Percentiles rank a stretch among this genome's conserved stretches.
Conservation (phyloP, 352 stramenopile genomes). For the Phytophthora hybrid region DNA sequence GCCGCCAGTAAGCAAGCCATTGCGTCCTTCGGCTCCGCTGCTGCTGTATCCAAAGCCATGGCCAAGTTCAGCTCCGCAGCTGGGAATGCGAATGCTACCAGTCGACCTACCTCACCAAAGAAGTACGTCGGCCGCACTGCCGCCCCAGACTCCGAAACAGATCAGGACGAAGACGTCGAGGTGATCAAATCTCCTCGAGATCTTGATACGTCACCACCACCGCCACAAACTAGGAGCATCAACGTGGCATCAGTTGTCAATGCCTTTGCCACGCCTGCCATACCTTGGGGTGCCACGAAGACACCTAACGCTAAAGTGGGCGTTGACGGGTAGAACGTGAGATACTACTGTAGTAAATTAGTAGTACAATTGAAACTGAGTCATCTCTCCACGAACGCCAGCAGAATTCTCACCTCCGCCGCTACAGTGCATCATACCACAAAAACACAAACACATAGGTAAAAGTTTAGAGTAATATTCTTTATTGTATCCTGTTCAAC, state of each 20-base stretch:
- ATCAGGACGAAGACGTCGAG: constrained; percentile 46
- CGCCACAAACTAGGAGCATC: constrained; percentile 1
- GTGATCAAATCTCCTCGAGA: constrained; percentile 55
- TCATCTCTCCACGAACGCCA: too few species aligned
- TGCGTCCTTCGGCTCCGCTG: constrained; percentile 33
- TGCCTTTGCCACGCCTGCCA: constrained; percentile 22
- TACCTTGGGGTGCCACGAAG: constrained; percentile 30
- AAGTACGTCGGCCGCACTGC: constrained; percentile 28
- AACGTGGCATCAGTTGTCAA: constrained; percentile 19
- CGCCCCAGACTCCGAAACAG: constrained; percentile 20
- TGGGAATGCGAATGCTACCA: constrained; percentile 16
- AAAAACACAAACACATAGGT: not conserved
- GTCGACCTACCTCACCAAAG: constrained; percentile 21
- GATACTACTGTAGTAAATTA: too few species aligned
- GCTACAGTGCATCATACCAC: not conserved
- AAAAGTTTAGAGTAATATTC: constrained; percentile 33
- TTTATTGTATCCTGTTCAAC: constrained; percentile 48
- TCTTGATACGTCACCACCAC: constrained; percentile 30
- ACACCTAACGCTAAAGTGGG: constrained; percentile 35
- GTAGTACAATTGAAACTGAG: constrained; percentile 9
- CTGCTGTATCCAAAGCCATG: constrained; percentile 38
- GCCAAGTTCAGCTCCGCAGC: constrained; percentile 30
- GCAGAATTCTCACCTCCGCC: too few species aligned
- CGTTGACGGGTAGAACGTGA: constrained; percentile 36
- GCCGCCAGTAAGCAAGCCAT: constrained; percentile 30